Percentiles rank a stretch among this genome's conserved stretches.
These are phyloP conservation scores for Cryptococcus deneoformans DNA, from an alignment of 1,284 basidiomycete species.

Conservation along the genomic window DNA sequence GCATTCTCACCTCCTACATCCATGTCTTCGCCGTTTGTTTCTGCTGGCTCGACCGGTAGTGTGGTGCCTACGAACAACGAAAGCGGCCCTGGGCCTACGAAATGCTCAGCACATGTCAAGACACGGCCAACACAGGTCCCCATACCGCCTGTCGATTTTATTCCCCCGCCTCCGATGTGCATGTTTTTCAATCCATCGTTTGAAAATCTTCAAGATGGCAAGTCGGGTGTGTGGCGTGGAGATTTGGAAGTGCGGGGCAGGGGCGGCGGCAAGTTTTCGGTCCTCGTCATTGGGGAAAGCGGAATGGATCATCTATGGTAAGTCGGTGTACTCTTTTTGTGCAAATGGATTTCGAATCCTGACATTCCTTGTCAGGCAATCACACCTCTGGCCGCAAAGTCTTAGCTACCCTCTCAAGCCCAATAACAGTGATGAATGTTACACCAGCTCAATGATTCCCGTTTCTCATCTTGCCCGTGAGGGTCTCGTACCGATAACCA, in stretches of 20 bases:
- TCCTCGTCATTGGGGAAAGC: conserved; percentile 48
- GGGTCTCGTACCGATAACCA: conserved; percentile 38
- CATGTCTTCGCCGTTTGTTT: conserved; percentile 14
- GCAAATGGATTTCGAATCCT: neutral
- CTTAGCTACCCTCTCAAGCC: conserved; percentile 29
- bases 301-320: conserved; percentile 50
- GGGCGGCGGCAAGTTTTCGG: conserved; percentile 45
- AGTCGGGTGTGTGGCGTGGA: conserved; percentile 45
- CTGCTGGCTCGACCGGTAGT: conserved; percentile 9
- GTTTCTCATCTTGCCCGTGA: conserved; percentile 44
- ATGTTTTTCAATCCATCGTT: conserved; percentile 48
- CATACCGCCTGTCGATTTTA: conserved; percentile 35
- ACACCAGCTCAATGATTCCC: conserved; percentile 42
- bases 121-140: conserved; percentile 20
- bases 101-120: conserved; percentile 2
- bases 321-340: conserved; percentile 10
- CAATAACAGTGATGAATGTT: conserved; percentile 16
- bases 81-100: neutral
- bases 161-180: conserved; percentile 48
- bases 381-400: conserved; percentile 30
- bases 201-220: conserved; percentile 39
- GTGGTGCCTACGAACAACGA: neutral
- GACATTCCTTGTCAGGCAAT: conserved; percentile 29
- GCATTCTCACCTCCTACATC: conserved; percentile 7
- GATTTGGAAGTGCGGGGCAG: conserved; percentile 38